These are phyloP conservation scores for Podaxis carcinomalis DNA, from an alignment of 768 basidiomycete genomes.

Conservation along the genomic window DNA sequence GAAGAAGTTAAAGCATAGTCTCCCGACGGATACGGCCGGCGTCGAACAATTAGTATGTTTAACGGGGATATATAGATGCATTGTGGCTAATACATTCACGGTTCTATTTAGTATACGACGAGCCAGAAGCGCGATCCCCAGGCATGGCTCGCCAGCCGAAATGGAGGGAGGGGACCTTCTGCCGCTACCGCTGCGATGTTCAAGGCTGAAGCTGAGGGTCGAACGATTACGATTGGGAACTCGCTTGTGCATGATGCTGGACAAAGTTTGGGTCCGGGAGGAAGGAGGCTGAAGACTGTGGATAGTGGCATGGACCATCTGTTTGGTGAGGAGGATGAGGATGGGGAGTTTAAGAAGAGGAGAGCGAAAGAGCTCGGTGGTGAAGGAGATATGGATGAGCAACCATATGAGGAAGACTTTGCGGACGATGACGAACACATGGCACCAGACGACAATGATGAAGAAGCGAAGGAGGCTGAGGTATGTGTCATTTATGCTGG, in stretches of 20 bases:
- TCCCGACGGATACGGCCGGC: conserved; percentile 64
- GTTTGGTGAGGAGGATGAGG: conserved; percentile 65
- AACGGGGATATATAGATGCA: conserved; percentile 16
- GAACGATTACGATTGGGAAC: conserved; percentile 32
- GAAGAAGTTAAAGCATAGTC: conserved; percentile 72
- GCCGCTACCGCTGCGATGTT: conserved; percentile 64
- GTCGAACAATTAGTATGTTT: conserved; percentile 56
- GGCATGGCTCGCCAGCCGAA: conserved; percentile 64
- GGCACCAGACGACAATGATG: conserved; percentile 70
- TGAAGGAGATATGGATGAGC: conserved; percentile 81
- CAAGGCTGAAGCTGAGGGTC: conserved; percentile 57
- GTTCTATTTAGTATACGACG: conserved; percentile 35
- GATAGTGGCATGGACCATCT: conserved; percentile 60
- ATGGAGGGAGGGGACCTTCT: conserved; percentile 52
- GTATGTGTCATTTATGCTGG: conserved; percentile 30
- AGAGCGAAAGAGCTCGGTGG: conserved; percentile 59
- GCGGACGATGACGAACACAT: conserved; percentile 85
- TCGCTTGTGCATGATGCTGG: conserved; percentile 45
- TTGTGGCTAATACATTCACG: conserved; percentile 18
- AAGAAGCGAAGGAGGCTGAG: conserved; percentile 81
- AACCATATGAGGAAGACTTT: conserved; percentile 78
- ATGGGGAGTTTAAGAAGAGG: conserved; percentile 39
- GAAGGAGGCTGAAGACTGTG: conserved; percentile 60
- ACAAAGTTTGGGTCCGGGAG: conserved; percentile 67
- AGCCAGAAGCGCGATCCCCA: conserved; percentile 76